phyloP scores from a whole-genome alignment of 345 rosid genomes.

The Lepidium didymum region DNA sequence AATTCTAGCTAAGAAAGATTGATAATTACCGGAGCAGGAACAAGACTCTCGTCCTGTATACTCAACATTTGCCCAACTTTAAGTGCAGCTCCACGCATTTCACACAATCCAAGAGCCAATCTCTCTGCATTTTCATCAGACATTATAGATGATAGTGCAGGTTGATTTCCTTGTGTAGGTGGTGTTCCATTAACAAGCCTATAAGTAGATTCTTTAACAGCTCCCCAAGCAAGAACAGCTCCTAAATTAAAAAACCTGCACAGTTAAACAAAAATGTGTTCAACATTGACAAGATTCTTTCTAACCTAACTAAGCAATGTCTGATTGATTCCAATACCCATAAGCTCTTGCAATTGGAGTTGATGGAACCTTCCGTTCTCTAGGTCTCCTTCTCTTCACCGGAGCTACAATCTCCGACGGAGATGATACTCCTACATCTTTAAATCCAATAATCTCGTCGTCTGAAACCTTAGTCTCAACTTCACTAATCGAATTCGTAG shows the following conservation, averaged over 20 bases:
- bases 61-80: conserved; percentile 97
- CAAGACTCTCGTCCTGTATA: conserved; percentile 93
- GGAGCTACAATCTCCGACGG: conserved; percentile 16
- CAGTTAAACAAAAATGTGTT: conserved; percentile 25
- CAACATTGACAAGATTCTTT: not conserved
- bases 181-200: conserved; percentile 74
- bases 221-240: conserved; percentile 98
- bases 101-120: conserved; percentile 79
- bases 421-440: conserved; percentile 14
- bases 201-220: conserved; percentile 78
- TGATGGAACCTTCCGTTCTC: conserved; percentile 89
- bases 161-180: conserved; percentile 42
- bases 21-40: conserved; percentile 83
- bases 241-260: conserved; percentile 97
- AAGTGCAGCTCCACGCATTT: conserved; percentile 99
- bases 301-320: not conserved
- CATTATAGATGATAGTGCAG: conserved; percentile 62
- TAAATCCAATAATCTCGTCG: not conserved
- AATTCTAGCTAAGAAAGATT: not conserved
- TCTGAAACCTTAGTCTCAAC: conserved; percentile 15
- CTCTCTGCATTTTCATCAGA: conserved; percentile 92
- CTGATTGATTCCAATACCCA: conserved; percentile 43
- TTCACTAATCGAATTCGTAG: conserved; percentile 15
- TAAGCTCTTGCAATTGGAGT: conserved; percentile 84
- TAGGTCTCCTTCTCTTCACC: conserved; percentile 61